phyloP scores from a whole-genome alignment of 1,139 yeast genomes.

The Blastobotrys persicus region DNA sequence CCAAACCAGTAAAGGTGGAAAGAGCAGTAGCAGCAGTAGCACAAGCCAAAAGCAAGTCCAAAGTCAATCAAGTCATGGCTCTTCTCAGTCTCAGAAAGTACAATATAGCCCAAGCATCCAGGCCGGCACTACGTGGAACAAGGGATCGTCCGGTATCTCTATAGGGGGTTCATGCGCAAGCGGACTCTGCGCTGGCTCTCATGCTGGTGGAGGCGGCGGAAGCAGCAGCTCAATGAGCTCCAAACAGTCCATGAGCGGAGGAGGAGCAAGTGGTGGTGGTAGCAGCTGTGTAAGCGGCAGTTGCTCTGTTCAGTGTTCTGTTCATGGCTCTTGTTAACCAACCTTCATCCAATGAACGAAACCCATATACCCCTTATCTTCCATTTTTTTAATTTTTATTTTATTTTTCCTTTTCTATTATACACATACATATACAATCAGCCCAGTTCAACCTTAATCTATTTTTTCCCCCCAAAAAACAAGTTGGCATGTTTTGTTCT shows the following conservation, averaged over 20 bases:
- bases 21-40: not conserved
- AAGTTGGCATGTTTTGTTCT: no score
- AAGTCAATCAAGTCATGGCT: not conserved
- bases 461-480: no score
- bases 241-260: not conserved
- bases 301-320: not conserved
- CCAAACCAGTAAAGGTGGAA: not conserved
- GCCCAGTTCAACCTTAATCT: not conserved
- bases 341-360: not conserved
- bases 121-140: slow-evolving; percentile 6
- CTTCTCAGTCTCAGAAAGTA: not conserved
- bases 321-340: not conserved
- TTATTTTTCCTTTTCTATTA: not conserved
- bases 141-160: slow-evolving; percentile 2
- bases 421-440: not conserved
- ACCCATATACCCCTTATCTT: not conserved
- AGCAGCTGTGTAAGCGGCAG: not conserved
- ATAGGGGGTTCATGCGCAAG: no score
- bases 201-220: not conserved
- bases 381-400: no score
- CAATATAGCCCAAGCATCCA: not conserved
- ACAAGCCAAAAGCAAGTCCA: slow-evolving; percentile 1
- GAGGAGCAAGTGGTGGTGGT: not conserved
- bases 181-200: no score
- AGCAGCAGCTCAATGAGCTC: not conserved